phyloP scores from a whole-genome alignment of 139 green algal species.

The Chlorella vulgaris region DNA sequence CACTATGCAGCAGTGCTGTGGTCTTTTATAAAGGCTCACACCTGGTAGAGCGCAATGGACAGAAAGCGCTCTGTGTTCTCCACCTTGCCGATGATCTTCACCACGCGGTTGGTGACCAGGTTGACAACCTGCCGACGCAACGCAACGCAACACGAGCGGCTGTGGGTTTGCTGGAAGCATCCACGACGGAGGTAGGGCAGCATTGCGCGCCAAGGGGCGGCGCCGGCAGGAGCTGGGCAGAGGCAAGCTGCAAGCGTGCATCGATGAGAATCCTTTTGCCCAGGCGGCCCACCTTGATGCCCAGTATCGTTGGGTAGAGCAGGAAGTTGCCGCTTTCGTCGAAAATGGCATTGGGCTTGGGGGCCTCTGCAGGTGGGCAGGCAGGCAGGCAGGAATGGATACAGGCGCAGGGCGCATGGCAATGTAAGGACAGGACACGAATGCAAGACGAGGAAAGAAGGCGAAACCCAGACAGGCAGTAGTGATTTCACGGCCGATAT shows the following conservation, averaged over 20 bases:
- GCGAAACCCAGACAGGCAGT: too few species aligned
- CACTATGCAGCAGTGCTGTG: too few species aligned
- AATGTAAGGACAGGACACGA: too few species aligned
- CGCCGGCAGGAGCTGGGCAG: too few species aligned
- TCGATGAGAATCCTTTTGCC: too few species aligned
- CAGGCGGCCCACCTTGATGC: slow-evolving; percentile 93
- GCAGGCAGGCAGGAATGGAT: neutral
- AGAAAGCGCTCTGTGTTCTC: slow-evolving; percentile 97
- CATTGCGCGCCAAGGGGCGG: too few species aligned
- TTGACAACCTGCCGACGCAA: slow-evolving; percentile 77
- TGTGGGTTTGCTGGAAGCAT: too few species aligned
- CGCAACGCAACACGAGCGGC: neutral
- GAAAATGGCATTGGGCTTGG: slow-evolving; percentile 86
- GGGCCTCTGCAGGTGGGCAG: slow-evolving; percentile 30
- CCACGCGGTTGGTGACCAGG: slow-evolving; percentile 80
- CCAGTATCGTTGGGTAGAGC: slow-evolving; percentile 88
- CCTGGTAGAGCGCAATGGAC: slow-evolving; percentile 88
- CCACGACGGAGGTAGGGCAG: too few species aligned
- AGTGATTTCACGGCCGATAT: too few species aligned
- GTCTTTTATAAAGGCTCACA: too few species aligned
- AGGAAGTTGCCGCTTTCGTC: slow-evolving; percentile 94
- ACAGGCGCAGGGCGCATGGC: neutral
- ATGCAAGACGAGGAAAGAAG: too few species aligned
- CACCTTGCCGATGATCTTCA: slow-evolving; percentile 87
- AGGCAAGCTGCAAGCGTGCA: too few species aligned